Evolutionary conservation across 2,329 filamentous ascomycete genomes (phyloP), one percentile per base, ranked within the genome.

Genomic region (Sphaerulina populicola): DNA sequence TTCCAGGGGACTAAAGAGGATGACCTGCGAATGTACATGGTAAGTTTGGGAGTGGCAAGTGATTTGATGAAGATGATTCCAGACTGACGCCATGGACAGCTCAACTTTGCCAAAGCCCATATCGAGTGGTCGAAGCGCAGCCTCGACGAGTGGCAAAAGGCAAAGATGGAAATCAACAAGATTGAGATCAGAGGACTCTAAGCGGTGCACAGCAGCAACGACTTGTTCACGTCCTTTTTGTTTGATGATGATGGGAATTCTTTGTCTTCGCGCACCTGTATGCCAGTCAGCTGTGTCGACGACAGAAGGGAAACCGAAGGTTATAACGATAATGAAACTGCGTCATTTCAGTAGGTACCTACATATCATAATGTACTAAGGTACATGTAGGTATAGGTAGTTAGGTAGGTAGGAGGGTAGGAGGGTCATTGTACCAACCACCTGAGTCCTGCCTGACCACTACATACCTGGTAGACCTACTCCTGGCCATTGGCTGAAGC

Each of bases 1-100:
- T 98, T 98, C 71, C 94, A 98, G 70, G 77, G 76, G 53, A 90
- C 97, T 71, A 98, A 98, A 70, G 94, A 98, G 71, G 88, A 91
- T 45, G 93, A 98, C 67, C 69, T 98, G 63, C 84, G 83, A 65
- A 81, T 87, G 57, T 97, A 97, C 68, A 98, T 98, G 93, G 93
- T 96, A 74, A 72, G 86, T 71, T 7, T 7, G 23, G 23, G 23
- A 27, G 2, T 27, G 23, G 23, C 23, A 27, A 27, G 5, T 7
- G 23, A 27, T 7, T 27, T 0, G 0, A 27, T 27, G 23, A 27
- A 27, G 23, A 4, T 27, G 5, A 27, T 27, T 27, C 23, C 2
- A 27, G 23, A 46, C 51, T 55, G 18, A 52, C n/a, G n/a, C 51
- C 35, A 30, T 8, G 12, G 23, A 27, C 61, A 95, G 90, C 80